Evolutionary conservation across 1,139 yeast species (phyloP).

Genomic region (Citeromyces siamensis): DNA sequence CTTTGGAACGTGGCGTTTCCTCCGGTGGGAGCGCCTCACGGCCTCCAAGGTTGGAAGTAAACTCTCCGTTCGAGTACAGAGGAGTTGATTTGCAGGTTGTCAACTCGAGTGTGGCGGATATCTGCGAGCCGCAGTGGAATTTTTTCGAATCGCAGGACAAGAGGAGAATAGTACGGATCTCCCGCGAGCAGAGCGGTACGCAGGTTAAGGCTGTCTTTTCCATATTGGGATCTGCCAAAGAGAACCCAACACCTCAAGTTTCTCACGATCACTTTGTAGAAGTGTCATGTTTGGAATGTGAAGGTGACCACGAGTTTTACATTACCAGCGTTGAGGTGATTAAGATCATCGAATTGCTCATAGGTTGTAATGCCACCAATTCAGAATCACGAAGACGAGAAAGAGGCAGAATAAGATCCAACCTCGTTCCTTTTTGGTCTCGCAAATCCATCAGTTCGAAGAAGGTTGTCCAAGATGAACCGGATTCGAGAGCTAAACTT

Average conservation of each 20-base stretch:
- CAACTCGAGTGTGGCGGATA: slow-evolving; percentile 31
- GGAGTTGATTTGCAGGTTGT: slow-evolving; percentile 34
- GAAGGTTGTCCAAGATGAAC: slow-evolving; percentile 16
- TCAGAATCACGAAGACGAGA: slow-evolving; percentile 42
- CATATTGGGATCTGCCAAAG: slow-evolving; percentile 38
- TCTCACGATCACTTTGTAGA: slow-evolving; percentile 28
- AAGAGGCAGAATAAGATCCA: slow-evolving; percentile 51
- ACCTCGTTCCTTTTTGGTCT: slow-evolving; percentile 59
- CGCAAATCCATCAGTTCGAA: slow-evolving; percentile 45
- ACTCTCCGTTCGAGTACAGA: slow-evolving; percentile 18
- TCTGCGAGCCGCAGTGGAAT: slow-evolving; percentile 40
- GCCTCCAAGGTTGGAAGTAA: slow-evolving; percentile 27
- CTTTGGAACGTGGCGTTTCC: slow-evolving; percentile 41
- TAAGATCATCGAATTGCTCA: slow-evolving; percentile 47
- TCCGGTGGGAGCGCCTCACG: slow-evolving; percentile 47
- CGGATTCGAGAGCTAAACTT: slow-evolving; percentile 23
- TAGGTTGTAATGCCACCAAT: slow-evolving; percentile 29
- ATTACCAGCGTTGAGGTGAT: slow-evolving; percentile 58
- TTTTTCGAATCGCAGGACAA: slow-evolving; percentile 31
- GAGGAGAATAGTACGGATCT: slow-evolving; percentile 45
- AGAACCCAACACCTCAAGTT: slow-evolving; percentile 29
- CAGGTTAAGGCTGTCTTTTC: slow-evolving; percentile 34
- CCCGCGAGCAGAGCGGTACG: slow-evolving; percentile 36
- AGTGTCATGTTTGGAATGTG: slow-evolving; percentile 43
- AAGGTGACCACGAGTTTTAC: slow-evolving; percentile 30